Percentiles rank a stretch among this genome's conserved stretches.
These are phyloP conservation scores for Cupressus sempervirens DNA, from an alignment of 75 land plant species.

Conservation along the genomic window DNA sequence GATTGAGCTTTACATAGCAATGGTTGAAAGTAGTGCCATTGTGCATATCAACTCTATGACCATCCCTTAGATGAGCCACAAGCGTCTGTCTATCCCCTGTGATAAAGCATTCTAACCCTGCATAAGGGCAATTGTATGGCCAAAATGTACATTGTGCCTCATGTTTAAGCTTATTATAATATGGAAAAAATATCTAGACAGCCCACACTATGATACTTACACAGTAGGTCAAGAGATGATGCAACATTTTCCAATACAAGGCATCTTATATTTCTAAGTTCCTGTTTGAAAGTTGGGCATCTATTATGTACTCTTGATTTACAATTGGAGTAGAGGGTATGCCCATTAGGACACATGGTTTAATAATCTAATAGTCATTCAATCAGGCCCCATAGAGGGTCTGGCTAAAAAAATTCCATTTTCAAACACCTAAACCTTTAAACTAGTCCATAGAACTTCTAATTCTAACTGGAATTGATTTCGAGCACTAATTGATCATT, in stretches of 20 bases:
- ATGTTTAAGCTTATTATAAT: constrained; percentile 60
- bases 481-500: too few relatives aligned
- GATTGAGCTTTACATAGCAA: constrained; percentile 59
- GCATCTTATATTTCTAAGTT: constrained; percentile 65
- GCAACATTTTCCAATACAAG: constrained; percentile 57
- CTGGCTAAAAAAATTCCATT: too few relatives aligned
- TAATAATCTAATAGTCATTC: too few relatives aligned
- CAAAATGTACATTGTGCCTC: constrained; percentile 45
- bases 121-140: constrained; percentile 63
- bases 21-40: constrained; percentile 54
- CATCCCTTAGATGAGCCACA: constrained; percentile 53
- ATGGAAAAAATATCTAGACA: constrained; percentile 62
- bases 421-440: too few relatives aligned
- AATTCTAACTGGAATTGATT: too few relatives aligned
- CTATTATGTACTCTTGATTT: constrained; percentile 67
- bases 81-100: constrained; percentile 47
- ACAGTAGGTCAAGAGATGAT: constrained; percentile 44
- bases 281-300: constrained; percentile 75
- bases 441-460: too few relatives aligned
- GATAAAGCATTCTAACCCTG: constrained; percentile 56
- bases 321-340: constrained; percentile 57
- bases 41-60: constrained; percentile 60
- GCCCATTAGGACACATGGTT: constrained; percentile 57
- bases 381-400: too few relatives aligned
- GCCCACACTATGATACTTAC: constrained; percentile 41